phyloP scores from a whole-genome alignment of 495 filamentous ascomycete species.

The Xylaria nigripes region DNA sequence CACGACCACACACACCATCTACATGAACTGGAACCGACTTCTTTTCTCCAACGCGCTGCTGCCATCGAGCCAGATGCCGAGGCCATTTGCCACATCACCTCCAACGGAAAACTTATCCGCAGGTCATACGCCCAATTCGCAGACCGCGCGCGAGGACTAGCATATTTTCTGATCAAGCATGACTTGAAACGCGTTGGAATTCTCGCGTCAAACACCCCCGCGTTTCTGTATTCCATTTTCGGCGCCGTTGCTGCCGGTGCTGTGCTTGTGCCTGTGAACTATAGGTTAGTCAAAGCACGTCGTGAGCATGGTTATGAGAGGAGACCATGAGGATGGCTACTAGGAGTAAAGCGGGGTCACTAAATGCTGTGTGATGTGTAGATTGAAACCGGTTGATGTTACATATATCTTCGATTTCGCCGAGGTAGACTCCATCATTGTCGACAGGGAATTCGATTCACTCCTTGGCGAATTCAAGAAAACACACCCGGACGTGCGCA shows the following conservation, averaged over 20 bases:
- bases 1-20: conserved; percentile 53
- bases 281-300: conserved; percentile 33
- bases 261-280: conserved; percentile 81
- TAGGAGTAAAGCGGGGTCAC: background rate
- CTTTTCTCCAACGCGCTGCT: conserved; percentile 82
- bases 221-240: conserved; percentile 84
- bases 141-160: conserved; percentile 75
- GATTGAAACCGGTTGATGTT: conserved; percentile 81
- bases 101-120: conserved; percentile 61
- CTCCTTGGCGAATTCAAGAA: conserved; percentile 59
- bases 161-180: conserved; percentile 73
- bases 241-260: conserved; percentile 79
- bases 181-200: conserved; percentile 66
- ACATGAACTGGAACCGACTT: conserved; percentile 79
- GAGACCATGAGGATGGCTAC: background rate
- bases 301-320: background rate
- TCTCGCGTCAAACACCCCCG: conserved; percentile 84
- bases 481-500: conserved; percentile 48
- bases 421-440: conserved; percentile 81
- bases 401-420: conserved; percentile 80
- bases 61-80: conserved; percentile 80
- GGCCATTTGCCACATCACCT: conserved; percentile 82
- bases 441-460: conserved; percentile 66
- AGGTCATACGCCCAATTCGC: conserved; percentile 73
- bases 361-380: conserved; percentile 11